These are phyloP conservation scores for Diaporthe citri DNA, from an alignment of 2,329 filamentous ascomycete genomes.

Conservation along the genomic window DNA sequence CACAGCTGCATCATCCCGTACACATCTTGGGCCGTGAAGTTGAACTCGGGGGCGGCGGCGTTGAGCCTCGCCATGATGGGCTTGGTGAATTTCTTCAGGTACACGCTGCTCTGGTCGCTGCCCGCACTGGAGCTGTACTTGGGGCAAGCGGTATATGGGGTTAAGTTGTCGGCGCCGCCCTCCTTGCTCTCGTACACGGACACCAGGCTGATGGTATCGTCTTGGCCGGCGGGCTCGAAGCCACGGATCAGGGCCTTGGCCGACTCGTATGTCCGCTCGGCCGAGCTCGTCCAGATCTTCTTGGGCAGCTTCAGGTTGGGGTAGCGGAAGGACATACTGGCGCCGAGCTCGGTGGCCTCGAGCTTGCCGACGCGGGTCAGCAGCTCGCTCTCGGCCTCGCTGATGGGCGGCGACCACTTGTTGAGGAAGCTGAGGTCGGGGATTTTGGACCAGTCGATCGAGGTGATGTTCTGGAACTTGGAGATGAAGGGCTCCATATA, in stretches of 20 bases:
- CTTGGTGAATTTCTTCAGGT: conserved; percentile 67
- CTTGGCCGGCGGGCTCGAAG: conserved; percentile 59
- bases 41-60: conserved; percentile 66
- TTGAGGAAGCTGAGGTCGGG: conserved; percentile 68
- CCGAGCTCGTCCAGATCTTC: conserved; percentile 72
- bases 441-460: conserved; percentile 67
- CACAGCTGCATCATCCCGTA: conserved; percentile 76
- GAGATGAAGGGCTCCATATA: conserved; percentile 68
- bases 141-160: conserved; percentile 74
- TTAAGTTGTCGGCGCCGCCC: conserved; percentile 70
- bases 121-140: conserved; percentile 71
- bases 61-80: conserved; percentile 71
- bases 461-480: conserved; percentile 70
- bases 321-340: conserved; percentile 70
- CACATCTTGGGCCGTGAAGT: conserved; percentile 73
- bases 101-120: conserved; percentile 65
- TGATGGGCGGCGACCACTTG: conserved; percentile 68
- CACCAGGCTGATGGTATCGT: conserved; percentile 66
- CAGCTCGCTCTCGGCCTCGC: conserved; percentile 68
- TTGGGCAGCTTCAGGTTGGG: conserved; percentile 64
- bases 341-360: conserved; percentile 70
- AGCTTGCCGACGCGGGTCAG: conserved; percentile 72
- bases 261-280: conserved; percentile 70
- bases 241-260: conserved; percentile 70
- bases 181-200: conserved; percentile 68